phyloP scores from a whole-genome alignment of 176 grass and related monocot genomes.

The Ensete ventricosum region DNA sequence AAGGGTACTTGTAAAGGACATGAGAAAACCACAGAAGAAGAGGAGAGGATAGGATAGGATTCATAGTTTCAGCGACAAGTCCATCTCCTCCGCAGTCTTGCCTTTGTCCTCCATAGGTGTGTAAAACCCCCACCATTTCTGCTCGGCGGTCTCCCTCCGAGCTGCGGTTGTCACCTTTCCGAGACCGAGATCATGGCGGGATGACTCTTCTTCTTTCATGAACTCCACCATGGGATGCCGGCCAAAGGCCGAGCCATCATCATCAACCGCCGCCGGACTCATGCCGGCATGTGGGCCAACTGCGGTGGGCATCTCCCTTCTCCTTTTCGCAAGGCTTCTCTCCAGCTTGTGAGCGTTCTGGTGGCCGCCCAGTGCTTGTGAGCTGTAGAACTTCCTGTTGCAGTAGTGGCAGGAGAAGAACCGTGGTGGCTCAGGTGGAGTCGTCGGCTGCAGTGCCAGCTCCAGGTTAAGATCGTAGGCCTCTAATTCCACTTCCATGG shows the following conservation, averaged over 20 bases:
- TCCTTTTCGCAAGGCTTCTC: conserved; percentile 27
- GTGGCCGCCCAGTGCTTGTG: conserved; percentile 81
- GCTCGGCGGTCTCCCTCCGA: not conserved
- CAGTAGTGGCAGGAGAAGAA: conserved; percentile 82
- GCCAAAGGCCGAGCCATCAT: too few relatives aligned
- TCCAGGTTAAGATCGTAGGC: not conserved
- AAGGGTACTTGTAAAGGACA: too few relatives aligned
- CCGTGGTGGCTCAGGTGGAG: conserved; percentile 29
- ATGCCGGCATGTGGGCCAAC: not conserved
- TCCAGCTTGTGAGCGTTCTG: conserved; percentile 95
- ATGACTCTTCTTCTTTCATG: too few relatives aligned
- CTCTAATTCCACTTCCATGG: not conserved
- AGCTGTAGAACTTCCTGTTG: conserved; percentile 66
- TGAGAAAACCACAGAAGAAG: too few relatives aligned
- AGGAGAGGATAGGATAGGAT: not conserved
- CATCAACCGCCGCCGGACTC: too few relatives aligned
- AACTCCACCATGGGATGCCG: too few relatives aligned
- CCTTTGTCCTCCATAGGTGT: not conserved
- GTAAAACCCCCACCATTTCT: not conserved
- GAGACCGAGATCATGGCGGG: too few relatives aligned
- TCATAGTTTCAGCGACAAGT: conserved; percentile 12
- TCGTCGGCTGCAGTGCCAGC: not conserved
- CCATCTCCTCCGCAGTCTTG: not conserved
- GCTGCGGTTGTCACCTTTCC: not conserved
- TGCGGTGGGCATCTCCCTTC: not conserved